phyloP scores from a whole-genome alignment of 1,284 basidiomycete genomes.

The Ustilago bromivora region DNA sequence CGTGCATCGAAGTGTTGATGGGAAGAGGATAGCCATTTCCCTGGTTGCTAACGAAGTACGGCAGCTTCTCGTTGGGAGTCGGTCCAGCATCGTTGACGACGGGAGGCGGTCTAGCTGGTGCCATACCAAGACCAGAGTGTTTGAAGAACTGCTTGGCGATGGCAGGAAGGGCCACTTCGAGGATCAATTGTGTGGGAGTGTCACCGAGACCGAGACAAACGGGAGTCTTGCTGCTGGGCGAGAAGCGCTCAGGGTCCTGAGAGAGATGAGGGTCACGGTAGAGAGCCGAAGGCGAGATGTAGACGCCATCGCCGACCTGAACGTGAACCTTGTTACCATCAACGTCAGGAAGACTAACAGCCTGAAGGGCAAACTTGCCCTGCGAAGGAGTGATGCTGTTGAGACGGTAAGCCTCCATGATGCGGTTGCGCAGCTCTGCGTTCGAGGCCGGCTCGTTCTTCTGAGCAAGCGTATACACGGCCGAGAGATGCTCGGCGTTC shows the following conservation, averaged over 20 bases:
- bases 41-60: slow-evolving; percentile 40
- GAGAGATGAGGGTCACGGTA: slow-evolving; percentile 44
- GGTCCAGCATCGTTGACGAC: slow-evolving; percentile 40
- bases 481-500: slow-evolving; percentile 30
- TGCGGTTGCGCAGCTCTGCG: slow-evolving; percentile 34
- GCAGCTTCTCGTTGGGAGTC: slow-evolving; percentile 28
- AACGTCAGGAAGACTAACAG: slow-evolving; percentile 29
- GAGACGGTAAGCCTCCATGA: slow-evolving; percentile 50
- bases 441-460: slow-evolving; percentile 35
- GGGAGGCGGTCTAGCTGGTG: slow-evolving; percentile 39
- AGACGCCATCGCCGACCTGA: slow-evolving; percentile 43
- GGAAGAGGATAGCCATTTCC: slow-evolving; percentile 46
- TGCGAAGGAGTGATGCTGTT: slow-evolving; percentile 41
- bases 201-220: slow-evolving; percentile 51
- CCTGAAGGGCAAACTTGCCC: slow-evolving; percentile 39
- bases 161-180: slow-evolving; percentile 44
- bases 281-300: slow-evolving; percentile 39
- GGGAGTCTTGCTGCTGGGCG: slow-evolving; percentile 20
- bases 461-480: slow-evolving; percentile 35
- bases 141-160: slow-evolving; percentile 52
- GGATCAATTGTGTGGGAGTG: slow-evolving; percentile 35
- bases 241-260: slow-evolving; percentile 32
- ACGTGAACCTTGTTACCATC: slow-evolving; percentile 33
- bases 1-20: slow-evolving; percentile 47
- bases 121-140: slow-evolving; percentile 35